Evolutionary conservation across 2,329 filamentous ascomycete species (phyloP).

Genomic region (Cyphellophora europaea): DNA sequence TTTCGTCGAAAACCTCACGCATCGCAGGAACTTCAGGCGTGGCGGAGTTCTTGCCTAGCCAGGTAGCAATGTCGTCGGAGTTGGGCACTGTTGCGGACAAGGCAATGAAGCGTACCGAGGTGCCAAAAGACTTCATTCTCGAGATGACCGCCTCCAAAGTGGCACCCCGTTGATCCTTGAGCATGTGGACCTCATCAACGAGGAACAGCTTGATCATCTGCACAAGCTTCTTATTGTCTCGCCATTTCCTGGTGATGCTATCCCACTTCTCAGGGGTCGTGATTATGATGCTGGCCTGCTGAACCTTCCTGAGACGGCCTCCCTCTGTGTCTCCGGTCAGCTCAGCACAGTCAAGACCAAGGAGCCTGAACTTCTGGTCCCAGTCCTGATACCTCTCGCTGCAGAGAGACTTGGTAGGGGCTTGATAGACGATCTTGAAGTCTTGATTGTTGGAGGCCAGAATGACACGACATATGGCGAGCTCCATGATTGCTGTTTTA

Average conservation of each 20-base stretch:
- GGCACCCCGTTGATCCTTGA: conserved; percentile 70
- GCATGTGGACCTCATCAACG: conserved; percentile 80
- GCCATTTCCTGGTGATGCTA: conserved; percentile 79
- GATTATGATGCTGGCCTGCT: conserved; percentile 70
- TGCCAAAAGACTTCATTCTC: conserved; percentile 73
- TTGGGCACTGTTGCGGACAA: conserved; percentile 80
- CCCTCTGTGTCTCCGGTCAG: conserved; percentile 73
- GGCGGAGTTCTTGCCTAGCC: conserved; percentile 60
- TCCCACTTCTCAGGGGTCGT: conserved; percentile 92
- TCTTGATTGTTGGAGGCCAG: conserved; percentile 45
- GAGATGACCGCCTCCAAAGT: conserved; percentile 77
- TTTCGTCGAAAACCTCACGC: conserved; percentile 64
- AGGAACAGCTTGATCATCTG: conserved; percentile 69
- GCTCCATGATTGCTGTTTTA: conserved; percentile 72
- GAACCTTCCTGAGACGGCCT: conserved; percentile 56
- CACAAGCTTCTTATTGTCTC: conserved; percentile 66
- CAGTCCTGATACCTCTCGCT: conserved; percentile 69
- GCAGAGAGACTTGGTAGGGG: conserved; percentile 75
- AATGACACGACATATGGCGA: conserved; percentile 68
- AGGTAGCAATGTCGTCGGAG: conserved; percentile 66
- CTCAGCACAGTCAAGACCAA: conserved; percentile 63
- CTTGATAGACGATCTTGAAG: conserved; percentile 78
- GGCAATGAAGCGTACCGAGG: conserved; percentile 68
- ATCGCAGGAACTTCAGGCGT: conserved; percentile 55
- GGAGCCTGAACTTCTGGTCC: conserved; percentile 60